Conservation (phyloP, 2,329 filamentous ascomycete species). For the Venturia nashicola region DNA sequence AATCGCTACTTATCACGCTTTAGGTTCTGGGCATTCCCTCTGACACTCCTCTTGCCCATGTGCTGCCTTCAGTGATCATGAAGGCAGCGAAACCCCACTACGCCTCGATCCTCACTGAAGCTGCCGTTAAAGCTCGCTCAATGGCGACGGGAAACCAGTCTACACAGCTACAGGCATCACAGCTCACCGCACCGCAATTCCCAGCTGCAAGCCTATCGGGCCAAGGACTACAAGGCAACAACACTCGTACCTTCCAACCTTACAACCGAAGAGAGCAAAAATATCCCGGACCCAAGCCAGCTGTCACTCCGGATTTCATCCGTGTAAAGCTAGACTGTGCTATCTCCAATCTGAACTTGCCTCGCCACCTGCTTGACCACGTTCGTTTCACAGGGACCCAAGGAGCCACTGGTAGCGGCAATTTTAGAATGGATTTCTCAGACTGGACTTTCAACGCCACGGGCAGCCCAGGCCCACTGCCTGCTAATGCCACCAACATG, state of each 20-base stretch:
- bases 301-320: neutral
- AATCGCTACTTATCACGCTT: neutral
- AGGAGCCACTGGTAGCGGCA: neutral
- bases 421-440: slow-evolving; percentile 1
- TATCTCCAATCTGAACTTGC: neutral
- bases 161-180: neutral
- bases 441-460: neutral
- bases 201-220: neutral
- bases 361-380: neutral
- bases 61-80: neutral
- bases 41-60: neutral
- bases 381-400: neutral
- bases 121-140: slow-evolving; percentile 2
- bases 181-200: neutral
- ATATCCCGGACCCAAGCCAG: neutral
- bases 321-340: neutral
- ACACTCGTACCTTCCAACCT: neutral
- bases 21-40: slow-evolving; percentile 1
- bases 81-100: slow-evolving; percentile 4
- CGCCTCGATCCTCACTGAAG: neutral
- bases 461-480: neutral
- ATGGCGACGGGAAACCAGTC: neutral
- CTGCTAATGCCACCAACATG: neutral
- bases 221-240: neutral
- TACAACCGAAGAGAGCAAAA: neutral